Evolutionary conservation across 139 green algal genomes (phyloP).

Genomic region (Astrephomene gubernaculifera): DNA sequence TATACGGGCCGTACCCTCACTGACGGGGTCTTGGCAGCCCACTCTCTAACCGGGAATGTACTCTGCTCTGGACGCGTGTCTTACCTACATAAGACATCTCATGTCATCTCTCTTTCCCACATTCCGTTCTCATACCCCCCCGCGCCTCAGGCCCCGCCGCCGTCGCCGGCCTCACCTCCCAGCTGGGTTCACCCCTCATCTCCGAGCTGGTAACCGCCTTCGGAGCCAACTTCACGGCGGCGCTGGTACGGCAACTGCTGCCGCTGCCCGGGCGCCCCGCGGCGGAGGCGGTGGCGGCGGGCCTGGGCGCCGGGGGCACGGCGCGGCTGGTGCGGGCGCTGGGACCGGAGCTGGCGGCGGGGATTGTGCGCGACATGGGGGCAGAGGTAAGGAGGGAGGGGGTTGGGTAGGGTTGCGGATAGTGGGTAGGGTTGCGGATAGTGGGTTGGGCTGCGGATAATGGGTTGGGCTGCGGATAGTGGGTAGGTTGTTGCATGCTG

Average conservation of each 20-base stretch:
- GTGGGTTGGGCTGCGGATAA: background rate
- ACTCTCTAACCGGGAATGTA: no score
- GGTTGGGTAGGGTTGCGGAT: background rate
- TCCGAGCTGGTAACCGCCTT: slow-evolving; percentile 14
- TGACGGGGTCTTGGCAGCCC: no score
- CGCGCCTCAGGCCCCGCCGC: no score
- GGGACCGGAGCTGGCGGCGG: slow-evolving; percentile 8
- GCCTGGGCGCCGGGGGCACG: slow-evolving; percentile 1
- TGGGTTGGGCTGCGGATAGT: background rate
- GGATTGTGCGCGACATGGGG: slow-evolving; percentile 13
- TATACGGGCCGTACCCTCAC: no score
- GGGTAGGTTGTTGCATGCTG: no score
- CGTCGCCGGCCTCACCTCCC: background rate
- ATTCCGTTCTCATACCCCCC: no score
- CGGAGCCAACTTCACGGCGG: background rate
- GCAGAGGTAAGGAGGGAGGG: background rate
- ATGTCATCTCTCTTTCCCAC: no score
- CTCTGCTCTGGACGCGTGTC: no score
- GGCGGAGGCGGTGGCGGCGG: slow-evolving; percentile 4
- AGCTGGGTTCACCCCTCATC: background rate
- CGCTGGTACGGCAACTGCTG: slow-evolving; percentile 1
- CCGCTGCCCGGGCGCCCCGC: background rate
- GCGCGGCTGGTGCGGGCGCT: slow-evolving; percentile 2
- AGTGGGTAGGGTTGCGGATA: background rate
- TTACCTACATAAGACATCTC: no score